phyloP scores from a whole-genome alignment of 805 yeast genomes.

The Teunomyces lycoperdinae region DNA sequence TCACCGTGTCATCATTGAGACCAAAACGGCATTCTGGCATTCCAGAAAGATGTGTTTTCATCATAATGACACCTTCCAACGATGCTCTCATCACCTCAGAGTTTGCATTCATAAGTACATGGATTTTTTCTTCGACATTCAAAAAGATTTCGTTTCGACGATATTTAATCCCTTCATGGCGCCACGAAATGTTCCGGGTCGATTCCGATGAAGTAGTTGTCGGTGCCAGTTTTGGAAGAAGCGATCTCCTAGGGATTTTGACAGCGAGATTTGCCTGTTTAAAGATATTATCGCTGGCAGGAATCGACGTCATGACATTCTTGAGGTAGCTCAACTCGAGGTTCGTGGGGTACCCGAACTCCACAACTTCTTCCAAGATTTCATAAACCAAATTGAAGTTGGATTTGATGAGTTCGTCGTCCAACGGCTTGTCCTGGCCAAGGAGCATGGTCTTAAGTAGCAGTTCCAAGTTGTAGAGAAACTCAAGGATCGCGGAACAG shows the following conservation, averaged over 20 bases:
- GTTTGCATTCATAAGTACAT: constrained; percentile 61
- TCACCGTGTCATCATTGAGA: constrained; percentile 50
- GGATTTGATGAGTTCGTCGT: constrained; percentile 49
- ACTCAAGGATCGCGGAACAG: constrained; percentile 76
- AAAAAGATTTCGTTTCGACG: constrained; percentile 78
- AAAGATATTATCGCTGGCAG: constrained; percentile 18
- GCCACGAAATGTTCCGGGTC: constrained; percentile 53
- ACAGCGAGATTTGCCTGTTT: constrained; percentile 12
- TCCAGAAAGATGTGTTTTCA: constrained; percentile 74
- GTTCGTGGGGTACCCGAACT: constrained; percentile 74
- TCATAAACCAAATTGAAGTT: constrained; percentile 74
- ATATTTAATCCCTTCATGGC: constrained; percentile 67
- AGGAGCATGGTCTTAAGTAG: constrained; percentile 41
- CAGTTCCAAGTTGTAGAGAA: constrained; percentile 58
- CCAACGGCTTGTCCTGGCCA: constrained; percentile 13
- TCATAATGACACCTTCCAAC: constrained; percentile 71
- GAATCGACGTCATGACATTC: constrained; percentile 10
- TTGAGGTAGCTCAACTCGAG: constrained; percentile 46
- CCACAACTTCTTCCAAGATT: constrained; percentile 70
- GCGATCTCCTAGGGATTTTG: constrained; percentile 1
- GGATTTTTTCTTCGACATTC: constrained; percentile 73
- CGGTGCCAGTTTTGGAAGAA: neutral
- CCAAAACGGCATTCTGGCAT: constrained; percentile 84
- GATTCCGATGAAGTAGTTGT: constrained; percentile 7
- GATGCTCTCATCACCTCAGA: constrained; percentile 65